Evolutionary conservation across 768 basidiomycete genomes (phyloP).

Genomic region (Fomitopsis pulvina): DNA sequence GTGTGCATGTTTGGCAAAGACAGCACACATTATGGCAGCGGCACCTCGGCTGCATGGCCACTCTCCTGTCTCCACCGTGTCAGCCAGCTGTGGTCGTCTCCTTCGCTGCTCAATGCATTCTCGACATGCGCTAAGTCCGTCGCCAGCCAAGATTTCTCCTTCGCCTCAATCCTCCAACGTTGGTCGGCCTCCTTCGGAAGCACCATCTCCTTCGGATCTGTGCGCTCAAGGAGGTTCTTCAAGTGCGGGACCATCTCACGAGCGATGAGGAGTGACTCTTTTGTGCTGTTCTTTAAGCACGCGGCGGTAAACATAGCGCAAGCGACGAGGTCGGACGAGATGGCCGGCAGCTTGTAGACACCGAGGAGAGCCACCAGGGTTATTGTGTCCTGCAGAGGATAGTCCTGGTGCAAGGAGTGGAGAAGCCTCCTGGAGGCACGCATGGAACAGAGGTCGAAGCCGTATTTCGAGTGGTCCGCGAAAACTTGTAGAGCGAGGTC

Average conservation of each 20-base stretch:
- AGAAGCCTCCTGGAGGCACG: constrained; percentile 49
- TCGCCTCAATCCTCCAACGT: constrained; percentile 23
- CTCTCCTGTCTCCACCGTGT: constrained; percentile 20
- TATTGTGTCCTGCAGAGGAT: constrained; percentile 42
- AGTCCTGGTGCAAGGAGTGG: constrained; percentile 42
- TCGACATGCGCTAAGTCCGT: constrained; percentile 32
- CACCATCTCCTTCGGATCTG: constrained; percentile 10
- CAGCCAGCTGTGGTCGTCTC: constrained; percentile 22
- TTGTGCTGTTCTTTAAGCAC: constrained; percentile 39
- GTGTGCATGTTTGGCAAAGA: too few species aligned
- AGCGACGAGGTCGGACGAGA: constrained; percentile 48
- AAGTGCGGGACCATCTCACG: constrained; percentile 37
- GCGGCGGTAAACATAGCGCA: constrained; percentile 52
- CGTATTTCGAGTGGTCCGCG: constrained; percentile 56
- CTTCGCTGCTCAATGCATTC: constrained; percentile 23
- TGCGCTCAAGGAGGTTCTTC: constrained; percentile 23
- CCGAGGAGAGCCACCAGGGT: constrained; percentile 47
- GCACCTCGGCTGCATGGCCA: constrained; percentile 13
- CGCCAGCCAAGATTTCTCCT: constrained; percentile 31
- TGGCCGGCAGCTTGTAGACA: constrained; percentile 45
- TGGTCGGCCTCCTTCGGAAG: constrained; percentile 8
- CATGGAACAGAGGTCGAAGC: constrained; percentile 40
- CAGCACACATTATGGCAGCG: too few species aligned
- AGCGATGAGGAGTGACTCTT: constrained; percentile 32
- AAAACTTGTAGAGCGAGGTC: constrained; percentile 54